Base-by-base conservation (phyloP, 192 early-diverging fungal genomes). In the Cetraspora pellucida region DNA sequence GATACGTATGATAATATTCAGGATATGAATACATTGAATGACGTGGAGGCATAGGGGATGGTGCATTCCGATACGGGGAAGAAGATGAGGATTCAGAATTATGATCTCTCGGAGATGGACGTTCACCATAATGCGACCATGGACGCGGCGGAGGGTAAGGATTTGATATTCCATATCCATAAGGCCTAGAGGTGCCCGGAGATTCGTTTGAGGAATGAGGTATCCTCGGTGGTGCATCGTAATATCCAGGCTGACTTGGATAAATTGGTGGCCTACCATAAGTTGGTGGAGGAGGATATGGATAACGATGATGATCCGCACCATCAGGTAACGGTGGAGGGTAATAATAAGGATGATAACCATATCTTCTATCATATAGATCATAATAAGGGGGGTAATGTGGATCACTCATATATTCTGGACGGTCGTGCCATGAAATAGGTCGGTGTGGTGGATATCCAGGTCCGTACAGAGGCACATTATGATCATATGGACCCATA, bases 151-250 rank as follows among this genome's bases (percentile, higher is more conserved):
- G 71, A 58, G 71, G 50, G 25, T 72, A 72, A n/a, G 68, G n/a
- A 70, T 30, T 70, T 21, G 68, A 19, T n/a, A 52, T 6, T 19
- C 58, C 71, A 59, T 72, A 72, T n/a, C 46, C 23, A 72, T 72
- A 72, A 31, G 71, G 71, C 44, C 30, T 31, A 44, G 10, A 10
- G 7, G 31, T 49, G 1, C 67, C 13, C 4, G 13, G 6, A 13
- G 43, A 50, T 69, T 45, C 43, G n/a, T 6, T 27, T 45, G 9
- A 5, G 11, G 66, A 37, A 60, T 60, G 58, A 28, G 11, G 11
- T 28, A 60, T 27, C 25, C 58, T 60, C 25, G 58, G 58, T 7
- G 58, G 27, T 60, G 58, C 1, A 60, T 60, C 58, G 25, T 60
- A 60, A 60, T 60, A 60, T 25, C 58, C 58, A 9, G 58, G 58